Conservation (phyloP, 495 filamentous ascomycete species). For the Aspergillus bridgeri region DNA sequence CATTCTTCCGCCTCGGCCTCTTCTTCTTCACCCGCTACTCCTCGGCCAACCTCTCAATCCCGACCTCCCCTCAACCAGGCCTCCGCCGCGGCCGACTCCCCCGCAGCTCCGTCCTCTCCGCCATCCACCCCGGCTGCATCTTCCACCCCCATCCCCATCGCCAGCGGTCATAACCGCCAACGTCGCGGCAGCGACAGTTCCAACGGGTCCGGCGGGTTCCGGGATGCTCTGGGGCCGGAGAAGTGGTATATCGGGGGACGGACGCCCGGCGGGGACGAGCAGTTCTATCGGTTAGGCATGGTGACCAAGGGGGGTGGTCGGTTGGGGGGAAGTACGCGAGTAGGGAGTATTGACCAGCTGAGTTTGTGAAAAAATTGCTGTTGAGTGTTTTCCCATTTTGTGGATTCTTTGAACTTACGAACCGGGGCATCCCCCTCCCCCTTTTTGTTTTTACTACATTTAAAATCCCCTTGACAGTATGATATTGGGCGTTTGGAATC, state of each 20-base stretch:
- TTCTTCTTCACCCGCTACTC: slow-evolving; percentile 7
- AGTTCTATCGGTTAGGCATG: slow-evolving; percentile 73
- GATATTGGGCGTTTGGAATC: neutral
- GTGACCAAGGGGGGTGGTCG: slow-evolving; percentile 50
- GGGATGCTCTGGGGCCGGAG: slow-evolving; percentile 71
- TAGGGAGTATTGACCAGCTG: slow-evolving; percentile 60
- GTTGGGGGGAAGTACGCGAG: slow-evolving; percentile 53
- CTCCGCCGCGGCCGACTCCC: slow-evolving; percentile 11
- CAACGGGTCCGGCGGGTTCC: slow-evolving; percentile 70
- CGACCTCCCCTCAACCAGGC: slow-evolving; percentile 18
- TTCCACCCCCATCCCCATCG: slow-evolving; percentile 39
- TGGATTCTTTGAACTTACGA: neutral
- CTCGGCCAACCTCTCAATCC: slow-evolving; percentile 24
- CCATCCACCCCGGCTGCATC: slow-evolving; percentile 17
- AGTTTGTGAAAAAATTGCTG: slow-evolving; percentile 45
- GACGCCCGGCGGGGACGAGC: slow-evolving; percentile 81
- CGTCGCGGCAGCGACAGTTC: slow-evolving; percentile 70
- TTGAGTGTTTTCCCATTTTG: neutral
- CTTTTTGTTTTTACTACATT: neutral
- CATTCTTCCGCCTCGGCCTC: slow-evolving; percentile 8
- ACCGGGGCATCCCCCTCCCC: neutral
- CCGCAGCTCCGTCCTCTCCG: slow-evolving; percentile 22
- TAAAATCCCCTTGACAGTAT: neutral
- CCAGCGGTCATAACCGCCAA: slow-evolving; percentile 33
- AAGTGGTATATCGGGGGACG: slow-evolving; percentile 88